phyloP scores from a whole-genome alignment of 441 rosid genomes.

The Erodium texanum region DNA sequence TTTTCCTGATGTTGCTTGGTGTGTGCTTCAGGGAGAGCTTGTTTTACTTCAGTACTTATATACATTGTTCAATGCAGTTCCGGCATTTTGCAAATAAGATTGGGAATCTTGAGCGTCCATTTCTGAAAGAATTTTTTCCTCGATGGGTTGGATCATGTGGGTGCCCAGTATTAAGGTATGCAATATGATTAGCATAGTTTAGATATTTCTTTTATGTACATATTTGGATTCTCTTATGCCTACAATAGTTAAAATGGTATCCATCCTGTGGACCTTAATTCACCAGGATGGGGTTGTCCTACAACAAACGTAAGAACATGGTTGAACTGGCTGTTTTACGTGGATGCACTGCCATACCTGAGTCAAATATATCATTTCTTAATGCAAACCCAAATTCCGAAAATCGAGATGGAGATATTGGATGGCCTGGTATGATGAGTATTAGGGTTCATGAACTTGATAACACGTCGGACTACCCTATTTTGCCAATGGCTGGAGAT shows the following conservation, averaged over 20 bases:
- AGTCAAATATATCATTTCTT: slow-evolving; percentile 42
- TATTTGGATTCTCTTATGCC: slow-evolving; percentile 1
- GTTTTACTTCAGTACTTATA: not conserved
- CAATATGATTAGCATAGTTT: not conserved
- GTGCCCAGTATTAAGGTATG: slow-evolving; percentile 82
- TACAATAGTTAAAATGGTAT: slow-evolving; percentile 9
- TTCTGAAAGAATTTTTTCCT: slow-evolving; percentile 87
- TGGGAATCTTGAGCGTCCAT: slow-evolving; percentile 96
- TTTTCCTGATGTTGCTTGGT: not conserved
- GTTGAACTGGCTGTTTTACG: slow-evolving; percentile 87
- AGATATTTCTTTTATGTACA: slow-evolving; percentile 6
- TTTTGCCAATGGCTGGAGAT: slow-evolving; percentile 92
- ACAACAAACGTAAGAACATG: slow-evolving; percentile 86
- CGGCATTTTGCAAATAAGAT: slow-evolving; percentile 88
- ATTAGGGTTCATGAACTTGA: slow-evolving; percentile 88
- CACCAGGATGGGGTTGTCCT: slow-evolving; percentile 90
- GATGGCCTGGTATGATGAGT: slow-evolving; percentile 99
- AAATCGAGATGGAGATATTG: slow-evolving; percentile 72
- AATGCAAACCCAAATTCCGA: slow-evolving; percentile 65
- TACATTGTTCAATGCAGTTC: slow-evolving; percentile 49
- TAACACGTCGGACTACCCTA: slow-evolving; percentile 94
- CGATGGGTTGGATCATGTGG: slow-evolving; percentile 91
- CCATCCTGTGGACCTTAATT: slow-evolving; percentile 14
- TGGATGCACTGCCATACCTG: slow-evolving; percentile 70
- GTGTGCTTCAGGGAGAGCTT: not conserved